A percentile compares a stretch with the other conserved stretches of the same genome.
These are phyloP conservation scores for Rhodomyrtus tomentosa DNA, from an alignment of 345 rosid species.

Conservation along the genomic window DNA sequence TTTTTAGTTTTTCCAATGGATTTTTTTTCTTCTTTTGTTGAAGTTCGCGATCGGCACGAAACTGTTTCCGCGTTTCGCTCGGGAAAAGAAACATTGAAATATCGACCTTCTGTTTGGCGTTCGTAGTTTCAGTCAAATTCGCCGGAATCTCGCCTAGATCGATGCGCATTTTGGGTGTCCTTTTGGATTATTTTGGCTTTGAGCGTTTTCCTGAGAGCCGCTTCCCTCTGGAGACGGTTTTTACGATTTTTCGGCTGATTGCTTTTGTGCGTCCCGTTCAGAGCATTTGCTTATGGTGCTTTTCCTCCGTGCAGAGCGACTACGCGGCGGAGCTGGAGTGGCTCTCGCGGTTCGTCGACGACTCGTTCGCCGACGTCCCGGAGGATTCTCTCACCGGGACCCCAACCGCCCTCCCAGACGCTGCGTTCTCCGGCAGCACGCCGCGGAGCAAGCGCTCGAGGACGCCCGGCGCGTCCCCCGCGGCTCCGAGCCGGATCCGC, in stretches of 20 bases:
- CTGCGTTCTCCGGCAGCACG: constrained; percentile 7
- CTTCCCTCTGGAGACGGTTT: neutral
- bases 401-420: constrained; percentile 9
- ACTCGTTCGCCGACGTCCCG: constrained; percentile 1
- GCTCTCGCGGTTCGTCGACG: constrained; percentile 74
- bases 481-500: neutral
- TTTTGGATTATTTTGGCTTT: neutral
- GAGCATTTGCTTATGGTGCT: neutral
- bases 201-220: neutral
- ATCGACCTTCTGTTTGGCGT: neutral
- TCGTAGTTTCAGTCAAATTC: neutral
- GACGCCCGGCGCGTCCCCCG: neutral
- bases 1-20: neutral
- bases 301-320: constrained; percentile 31
- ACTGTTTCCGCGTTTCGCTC: neutral
- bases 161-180: neutral
- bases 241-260: neutral
- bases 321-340: constrained; percentile 84
- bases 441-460: constrained; percentile 49
- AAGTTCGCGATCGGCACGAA: neutral
- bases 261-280: neutral
- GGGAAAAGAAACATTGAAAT: neutral
- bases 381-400: constrained; percentile 11
- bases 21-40: neutral
- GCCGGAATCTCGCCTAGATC: neutral